A percentile compares a stretch with the other conserved stretches of the same genome.
These are phyloP conservation scores for Saccharomycopsis fibuligera DNA, from an alignment of 805 yeast species.

Conservation along the genomic window DNA sequence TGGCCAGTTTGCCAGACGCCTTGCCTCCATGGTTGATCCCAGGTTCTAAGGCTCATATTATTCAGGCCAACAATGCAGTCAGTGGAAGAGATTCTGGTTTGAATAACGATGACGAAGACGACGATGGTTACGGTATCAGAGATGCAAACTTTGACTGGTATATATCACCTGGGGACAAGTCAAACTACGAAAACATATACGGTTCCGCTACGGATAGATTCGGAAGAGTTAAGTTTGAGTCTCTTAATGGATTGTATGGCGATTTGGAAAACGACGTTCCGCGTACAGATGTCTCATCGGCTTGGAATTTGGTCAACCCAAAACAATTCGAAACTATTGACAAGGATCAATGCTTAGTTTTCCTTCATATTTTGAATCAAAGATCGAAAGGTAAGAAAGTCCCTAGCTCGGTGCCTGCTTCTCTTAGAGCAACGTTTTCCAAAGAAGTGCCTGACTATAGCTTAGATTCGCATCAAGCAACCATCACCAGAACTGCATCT, in stretches of 20 bases:
- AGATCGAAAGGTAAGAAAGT: constrained; percentile 69
- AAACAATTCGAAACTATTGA: constrained; percentile 81
- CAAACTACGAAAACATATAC: constrained; percentile 73
- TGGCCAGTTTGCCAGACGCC: constrained; percentile 53
- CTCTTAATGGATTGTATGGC: constrained; percentile 61
- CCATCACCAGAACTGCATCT: constrained; percentile 25
- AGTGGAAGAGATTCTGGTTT: constrained; percentile 31
- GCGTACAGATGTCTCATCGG: constrained; percentile 74
- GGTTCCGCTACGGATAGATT: constrained; percentile 65
- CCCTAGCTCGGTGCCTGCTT: constrained; percentile 92
- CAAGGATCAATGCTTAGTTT: constrained; percentile 86
- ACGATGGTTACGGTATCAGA: constrained; percentile 56
- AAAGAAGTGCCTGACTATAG: constrained; percentile 77
- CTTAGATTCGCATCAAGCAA: constrained; percentile 48
- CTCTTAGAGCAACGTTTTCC: constrained; percentile 84
- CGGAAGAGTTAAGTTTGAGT: constrained; percentile 74
- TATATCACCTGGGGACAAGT: constrained; percentile 80
- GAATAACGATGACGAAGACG: constrained; percentile 48
- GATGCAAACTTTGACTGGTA: constrained; percentile 89
- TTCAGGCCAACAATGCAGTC: constrained; percentile 60
- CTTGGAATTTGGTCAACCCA: constrained; percentile 95
- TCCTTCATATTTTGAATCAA: constrained; percentile 85
- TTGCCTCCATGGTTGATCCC: constrained; percentile 94
- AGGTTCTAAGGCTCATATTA: constrained; percentile 74
- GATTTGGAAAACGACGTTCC: constrained; percentile 65